Base-by-base conservation (phyloP, 2,329 filamentous ascomycete species). In the Dactylella cylindrospora region DNA sequence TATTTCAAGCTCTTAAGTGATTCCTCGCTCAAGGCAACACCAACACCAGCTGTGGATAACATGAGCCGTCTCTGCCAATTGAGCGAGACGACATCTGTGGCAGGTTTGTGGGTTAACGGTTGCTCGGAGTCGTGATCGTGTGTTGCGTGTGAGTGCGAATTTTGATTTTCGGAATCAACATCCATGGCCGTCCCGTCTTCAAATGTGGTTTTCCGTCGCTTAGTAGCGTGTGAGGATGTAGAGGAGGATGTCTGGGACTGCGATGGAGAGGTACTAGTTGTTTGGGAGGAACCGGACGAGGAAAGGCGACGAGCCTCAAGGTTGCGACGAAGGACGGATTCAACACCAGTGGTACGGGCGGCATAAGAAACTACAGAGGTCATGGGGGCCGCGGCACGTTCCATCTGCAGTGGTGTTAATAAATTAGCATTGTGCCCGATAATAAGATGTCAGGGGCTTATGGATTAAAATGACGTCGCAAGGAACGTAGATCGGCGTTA, bases 1-100 rank as follows among this genome's bases (percentile, higher is more conserved):
- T 89, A 91, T 68, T 88, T 89, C 33, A 98, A 76, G 64, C 86
- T 93, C 45, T 84, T 82, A 6, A 96, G 76, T 17, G 88, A 95
- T 69, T 93, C 86, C 13, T 94, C 86, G 69, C 86, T 94, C 80
- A 98, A 89, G 0, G 93, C 90, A 12, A 95, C 85, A 65, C 90
- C 90, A 0, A 97, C 79, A 0, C 90, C 91, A 0, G 90, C 95
- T 0, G 91, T 96, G 3, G 88, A 90, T 71, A 95, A 87, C 67
- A 95, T 86, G 13, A 96, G 77, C 10, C 90, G 84, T 8, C 86
- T 88, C 64, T 87, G 88, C 89, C 90, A 94, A 32, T 77, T 79
- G 8, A 70, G 78, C 71, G 36, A 72, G 66, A 67, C 70, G 69
- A 49, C 70, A 68, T 22, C 68, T 67, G 3, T 64, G 7, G 50